Evolutionary conservation across 129 eudicot genomes (phyloP).

Genomic region (Apium graveolens): DNA sequence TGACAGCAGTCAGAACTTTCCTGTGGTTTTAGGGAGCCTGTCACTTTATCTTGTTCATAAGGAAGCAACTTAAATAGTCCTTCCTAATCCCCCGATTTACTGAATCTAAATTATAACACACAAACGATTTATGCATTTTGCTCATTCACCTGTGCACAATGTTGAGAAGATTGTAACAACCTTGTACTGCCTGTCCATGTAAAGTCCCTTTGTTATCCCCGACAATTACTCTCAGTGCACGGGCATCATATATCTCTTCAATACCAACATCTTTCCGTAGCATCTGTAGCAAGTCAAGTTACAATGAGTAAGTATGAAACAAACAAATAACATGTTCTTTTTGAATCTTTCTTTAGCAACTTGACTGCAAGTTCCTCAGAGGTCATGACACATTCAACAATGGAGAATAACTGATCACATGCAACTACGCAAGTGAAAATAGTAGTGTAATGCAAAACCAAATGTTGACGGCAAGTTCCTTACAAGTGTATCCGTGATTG

Average conservation of each 20-base stretch:
- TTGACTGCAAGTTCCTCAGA: not conserved
- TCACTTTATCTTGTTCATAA: not conserved
- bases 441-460: not conserved
- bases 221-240: constrained; percentile 85
- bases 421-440: not conserved
- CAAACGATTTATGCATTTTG: not conserved
- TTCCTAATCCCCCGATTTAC: not conserved
- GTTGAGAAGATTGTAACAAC: constrained; percentile 82
- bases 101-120: not conserved
- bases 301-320: not conserved
- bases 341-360: not conserved
- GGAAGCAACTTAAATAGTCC: not conserved
- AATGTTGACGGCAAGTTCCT: not conserved
- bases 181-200: constrained; percentile 83
- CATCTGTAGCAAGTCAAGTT: constrained; percentile 43
- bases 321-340: constrained; percentile 7
- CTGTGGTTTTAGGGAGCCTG: not conserved
- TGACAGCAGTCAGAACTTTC: not conserved
- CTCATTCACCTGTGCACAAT: constrained; percentile 67
- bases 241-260: constrained; percentile 78
- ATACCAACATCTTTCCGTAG: constrained; percentile 79
- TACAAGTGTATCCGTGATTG: not conserved
- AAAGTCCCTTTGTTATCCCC: constrained; percentile 92
- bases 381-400: not conserved
- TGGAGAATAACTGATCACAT: not conserved